Percentiles rank a stretch among this genome's conserved stretches.
Evolutionary conservation across 2,329 filamentous ascomycete species (phyloP).

Genomic region (Aspergillus viridinutans): DNA sequence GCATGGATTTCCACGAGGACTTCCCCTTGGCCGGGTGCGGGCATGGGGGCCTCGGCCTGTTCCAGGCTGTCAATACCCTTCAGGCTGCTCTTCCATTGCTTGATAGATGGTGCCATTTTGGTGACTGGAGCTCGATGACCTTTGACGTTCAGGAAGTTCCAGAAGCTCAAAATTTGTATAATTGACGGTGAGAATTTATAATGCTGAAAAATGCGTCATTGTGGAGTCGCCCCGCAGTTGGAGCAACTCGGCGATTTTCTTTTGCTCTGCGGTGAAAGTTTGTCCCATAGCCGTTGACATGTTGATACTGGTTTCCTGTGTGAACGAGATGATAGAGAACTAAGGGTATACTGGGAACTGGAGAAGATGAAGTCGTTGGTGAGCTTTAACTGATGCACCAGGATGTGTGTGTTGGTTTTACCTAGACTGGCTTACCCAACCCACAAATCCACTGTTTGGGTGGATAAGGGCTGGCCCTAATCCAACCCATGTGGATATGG

Average conservation of each 20-base stretch:
- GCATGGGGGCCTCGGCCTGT: conserved; percentile 44
- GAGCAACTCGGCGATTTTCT: neutral
- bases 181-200: neutral
- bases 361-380: too few relatives aligned
- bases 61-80: conserved; percentile 54
- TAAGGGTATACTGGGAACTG: too few relatives aligned
- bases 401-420: too few relatives aligned
- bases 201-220: neutral
- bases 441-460: too few relatives aligned
- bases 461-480: too few relatives aligned
- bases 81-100: conserved; percentile 54
- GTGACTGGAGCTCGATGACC: neutral
- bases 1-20: conserved; percentile 50
- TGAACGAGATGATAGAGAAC: too few relatives aligned
- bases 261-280: neutral
- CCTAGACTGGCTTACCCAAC: too few relatives aligned
- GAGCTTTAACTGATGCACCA: too few relatives aligned
- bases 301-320: neutral
- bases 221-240: neutral
- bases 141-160: neutral
- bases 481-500: too few relatives aligned
- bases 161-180: neutral
- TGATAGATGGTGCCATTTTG: conserved; percentile 11
- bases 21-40: conserved; percentile 48
- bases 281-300: neutral